These are phyloP conservation scores for Vanderwaltozyma verrucispora DNA, from an alignment of 805 yeast species.

Conservation along the genomic window DNA sequence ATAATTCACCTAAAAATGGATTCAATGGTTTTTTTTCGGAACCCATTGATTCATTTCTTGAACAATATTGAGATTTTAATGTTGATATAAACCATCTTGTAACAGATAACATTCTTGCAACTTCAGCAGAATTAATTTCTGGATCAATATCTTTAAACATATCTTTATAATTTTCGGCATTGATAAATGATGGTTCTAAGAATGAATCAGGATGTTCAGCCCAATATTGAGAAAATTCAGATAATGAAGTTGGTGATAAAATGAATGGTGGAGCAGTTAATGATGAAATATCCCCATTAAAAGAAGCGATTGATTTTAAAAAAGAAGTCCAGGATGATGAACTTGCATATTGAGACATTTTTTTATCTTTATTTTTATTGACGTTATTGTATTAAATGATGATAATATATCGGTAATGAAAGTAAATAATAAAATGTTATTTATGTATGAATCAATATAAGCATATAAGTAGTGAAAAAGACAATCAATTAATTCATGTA, in stretches of 20 bases:
- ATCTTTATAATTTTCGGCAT: conserved; percentile 12
- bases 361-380: not conserved
- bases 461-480: too few species aligned
- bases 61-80: conserved; percentile 83
- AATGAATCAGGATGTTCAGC: conserved; percentile 84
- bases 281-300: conserved; percentile 88
- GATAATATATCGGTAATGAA: too few species aligned
- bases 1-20: conserved; percentile 90
- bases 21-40: conserved; percentile 92
- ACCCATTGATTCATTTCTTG: conserved; percentile 82
- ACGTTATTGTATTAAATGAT: not conserved
- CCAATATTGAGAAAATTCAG: conserved; percentile 94
- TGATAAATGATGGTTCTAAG: conserved; percentile 52
- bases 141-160: conserved; percentile 20
- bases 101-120: conserved; percentile 58
- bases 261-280: conserved; percentile 98
- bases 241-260: conserved; percentile 77
- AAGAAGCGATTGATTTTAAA: conserved; percentile 82
- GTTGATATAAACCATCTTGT: conserved; percentile 86
- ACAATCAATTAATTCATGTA: too few species aligned
- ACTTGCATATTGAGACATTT: conserved; percentile 29
- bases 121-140: conserved; percentile 31
- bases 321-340: conserved; percentile 80
- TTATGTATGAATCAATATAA: too few species aligned
- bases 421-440: too few species aligned